Conservation (phyloP, 176 grass and related monocot species). For the Aegilops speltoides region DNA sequence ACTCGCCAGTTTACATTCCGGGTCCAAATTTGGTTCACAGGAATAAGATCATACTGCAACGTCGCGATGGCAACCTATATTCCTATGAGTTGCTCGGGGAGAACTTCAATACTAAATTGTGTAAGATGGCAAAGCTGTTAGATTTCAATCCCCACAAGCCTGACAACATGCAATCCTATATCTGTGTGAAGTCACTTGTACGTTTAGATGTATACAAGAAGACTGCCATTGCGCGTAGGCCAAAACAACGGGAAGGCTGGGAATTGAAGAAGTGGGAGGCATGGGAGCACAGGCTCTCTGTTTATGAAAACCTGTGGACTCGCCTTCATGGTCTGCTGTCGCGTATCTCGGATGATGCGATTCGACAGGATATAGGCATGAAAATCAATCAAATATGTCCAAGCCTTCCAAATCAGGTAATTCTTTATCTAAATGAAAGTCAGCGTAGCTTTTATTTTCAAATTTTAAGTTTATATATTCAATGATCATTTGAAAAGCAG, state of each 20-base stretch:
- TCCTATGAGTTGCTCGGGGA: background rate
- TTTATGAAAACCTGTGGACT: background rate
- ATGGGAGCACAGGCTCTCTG: background rate
- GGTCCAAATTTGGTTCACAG: background rate
- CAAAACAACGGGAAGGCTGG: background rate
- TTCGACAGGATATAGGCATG: background rate
- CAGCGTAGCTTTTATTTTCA: background rate
- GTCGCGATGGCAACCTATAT: background rate
- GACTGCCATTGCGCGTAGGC: background rate
- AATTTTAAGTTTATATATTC: background rate
- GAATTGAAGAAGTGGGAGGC: conserved; percentile 19
- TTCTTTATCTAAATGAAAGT: background rate
- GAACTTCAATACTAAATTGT: background rate
- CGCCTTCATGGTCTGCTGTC: background rate
- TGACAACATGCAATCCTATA: background rate
- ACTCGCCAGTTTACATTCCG: background rate
- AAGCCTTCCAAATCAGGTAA: background rate
- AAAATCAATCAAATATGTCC: background rate
- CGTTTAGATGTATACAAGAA: conserved; percentile 22
- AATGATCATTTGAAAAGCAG: background rate
- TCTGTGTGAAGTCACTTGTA: conserved; percentile 20
- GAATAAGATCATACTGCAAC: conserved; percentile 12
- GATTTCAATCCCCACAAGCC: background rate
- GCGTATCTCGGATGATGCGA: background rate
- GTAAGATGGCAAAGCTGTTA: background rate